Percentiles rank a stretch among this genome's conserved stretches.
phyloP scores from a whole-genome alignment of 495 filamentous ascomycete species.

The Hypoxylon intermedium region DNA sequence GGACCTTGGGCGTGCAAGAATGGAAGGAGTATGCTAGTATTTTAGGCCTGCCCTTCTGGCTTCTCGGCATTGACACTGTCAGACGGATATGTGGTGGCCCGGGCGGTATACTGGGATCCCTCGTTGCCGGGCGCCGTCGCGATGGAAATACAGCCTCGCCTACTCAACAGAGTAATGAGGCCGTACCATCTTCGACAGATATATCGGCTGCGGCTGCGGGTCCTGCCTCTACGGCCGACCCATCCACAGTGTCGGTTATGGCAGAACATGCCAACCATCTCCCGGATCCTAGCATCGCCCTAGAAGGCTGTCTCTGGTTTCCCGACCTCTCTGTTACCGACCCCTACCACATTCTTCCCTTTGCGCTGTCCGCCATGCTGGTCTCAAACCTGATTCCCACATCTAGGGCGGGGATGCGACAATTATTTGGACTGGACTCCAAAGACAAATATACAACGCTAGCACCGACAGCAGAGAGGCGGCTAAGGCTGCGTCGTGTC shows the following conservation, averaged over 20 bases:
- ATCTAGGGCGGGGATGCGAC: slow-evolving; percentile 8
- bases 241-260: not conserved
- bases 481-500: slow-evolving; percentile 42
- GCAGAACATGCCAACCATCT: slow-evolving; percentile 8
- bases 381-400: slow-evolving; percentile 52
- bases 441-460: slow-evolving; percentile 5
- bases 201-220: not conserved
- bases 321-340: slow-evolving; percentile 75
- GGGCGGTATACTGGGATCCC: slow-evolving; percentile 59
- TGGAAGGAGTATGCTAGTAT: slow-evolving; percentile 60
- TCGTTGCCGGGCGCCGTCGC: slow-evolving; percentile 32
- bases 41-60: slow-evolving; percentile 69
- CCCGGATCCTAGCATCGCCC: slow-evolving; percentile 63
- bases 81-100: slow-evolving; percentile 67
- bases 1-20: slow-evolving; percentile 53
- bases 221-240: slow-evolving; percentile 6
- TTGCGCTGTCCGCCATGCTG: slow-evolving; percentile 59
- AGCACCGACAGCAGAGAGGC: slow-evolving; percentile 6
- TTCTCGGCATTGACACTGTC: slow-evolving; percentile 71
- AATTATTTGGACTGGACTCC: slow-evolving; percentile 24
- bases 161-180: not conserved
- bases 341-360: slow-evolving; percentile 70
- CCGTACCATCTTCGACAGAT: not conserved
- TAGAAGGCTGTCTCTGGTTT: slow-evolving; percentile 84
- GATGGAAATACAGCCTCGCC: slow-evolving; percentile 5